phyloP scores from a whole-genome alignment of 495 filamentous ascomycete species.

The Trichoderma erinaceum region DNA sequence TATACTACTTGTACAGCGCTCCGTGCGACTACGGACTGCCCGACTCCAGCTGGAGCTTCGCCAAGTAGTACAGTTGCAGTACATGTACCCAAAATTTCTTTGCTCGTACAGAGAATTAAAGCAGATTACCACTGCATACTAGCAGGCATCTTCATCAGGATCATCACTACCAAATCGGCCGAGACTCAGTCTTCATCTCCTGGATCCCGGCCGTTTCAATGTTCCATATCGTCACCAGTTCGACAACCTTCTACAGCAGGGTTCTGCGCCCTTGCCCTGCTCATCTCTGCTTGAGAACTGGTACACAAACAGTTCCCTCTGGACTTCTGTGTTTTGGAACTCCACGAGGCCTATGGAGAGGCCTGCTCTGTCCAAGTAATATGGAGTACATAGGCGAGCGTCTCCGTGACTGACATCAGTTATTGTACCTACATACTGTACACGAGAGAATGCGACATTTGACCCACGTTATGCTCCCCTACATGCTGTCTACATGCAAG shows the following conservation, averaged over 20 bases:
- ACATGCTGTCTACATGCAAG: neutral
- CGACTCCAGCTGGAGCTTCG: too few relatives aligned
- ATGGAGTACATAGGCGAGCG: neutral
- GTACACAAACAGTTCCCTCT: too few relatives aligned
- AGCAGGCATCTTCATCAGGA: too few relatives aligned
- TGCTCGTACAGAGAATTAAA: too few relatives aligned
- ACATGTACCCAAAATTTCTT: too few relatives aligned
- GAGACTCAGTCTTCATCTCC: neutral
- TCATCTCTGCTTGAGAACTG: too few relatives aligned
- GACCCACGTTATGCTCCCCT: neutral
- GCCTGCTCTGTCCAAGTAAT: neutral
- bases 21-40: neutral
- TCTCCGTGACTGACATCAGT: neutral
- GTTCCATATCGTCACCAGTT: conserved; percentile 5
- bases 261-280: neutral
- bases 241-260: neutral
- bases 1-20: neutral
- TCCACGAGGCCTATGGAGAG: neutral
- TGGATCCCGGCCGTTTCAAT: neutral
- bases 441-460: neutral
- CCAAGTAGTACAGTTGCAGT: too few relatives aligned
- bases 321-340: neutral
- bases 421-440: neutral
- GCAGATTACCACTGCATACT: neutral
- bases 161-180: too few relatives aligned